A percentile compares a stretch with the other conserved stretches of the same genome.
Conservation (phyloP, 1,139 yeast species). For the Debaryomyces subglobosus region DNA sequence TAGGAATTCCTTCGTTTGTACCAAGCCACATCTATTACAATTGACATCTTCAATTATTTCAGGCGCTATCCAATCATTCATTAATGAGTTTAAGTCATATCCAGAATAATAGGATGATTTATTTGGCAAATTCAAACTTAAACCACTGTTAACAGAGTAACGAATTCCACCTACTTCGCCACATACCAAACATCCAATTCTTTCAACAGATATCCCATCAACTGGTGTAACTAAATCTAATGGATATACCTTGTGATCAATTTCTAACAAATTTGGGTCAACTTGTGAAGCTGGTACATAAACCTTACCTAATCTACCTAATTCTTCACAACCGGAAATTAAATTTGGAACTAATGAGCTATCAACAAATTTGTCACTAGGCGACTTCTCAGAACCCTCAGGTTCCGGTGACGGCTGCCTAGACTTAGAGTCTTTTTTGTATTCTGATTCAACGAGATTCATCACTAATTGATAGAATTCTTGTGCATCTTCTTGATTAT, state of each 20-base stretch:
- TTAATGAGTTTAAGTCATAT: conserved; percentile 56
- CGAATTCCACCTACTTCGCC: conserved; percentile 94
- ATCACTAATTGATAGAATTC: conserved; percentile 86
- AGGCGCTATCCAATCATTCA: conserved; percentile 74
- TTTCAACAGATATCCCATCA: conserved; percentile 83
- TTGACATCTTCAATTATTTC: conserved; percentile 91
- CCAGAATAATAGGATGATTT: conserved; percentile 37
- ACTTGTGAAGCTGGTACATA: conserved; percentile 74
- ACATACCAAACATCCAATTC: conserved; percentile 86
- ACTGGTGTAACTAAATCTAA: conserved; percentile 78
- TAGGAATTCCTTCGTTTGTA: conserved; percentile 59
- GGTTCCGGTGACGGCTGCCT: conserved; percentile 26
- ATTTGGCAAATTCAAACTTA: conserved; percentile 67
- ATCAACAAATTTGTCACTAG: conserved; percentile 24
- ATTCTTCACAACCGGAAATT: conserved; percentile 50
- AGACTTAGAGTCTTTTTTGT: conserved; percentile 27
- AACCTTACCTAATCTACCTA: conserved; percentile 63
- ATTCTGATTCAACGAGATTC: conserved; percentile 72
- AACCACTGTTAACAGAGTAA: conserved; percentile 77
- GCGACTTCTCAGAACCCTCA: conserved; percentile 17
- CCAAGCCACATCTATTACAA: conserved; percentile 86
- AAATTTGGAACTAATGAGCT: conserved; percentile 24
- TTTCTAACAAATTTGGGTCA: conserved; percentile 59
- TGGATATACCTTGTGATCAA: conserved; percentile 48
- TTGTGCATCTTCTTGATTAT: conserved; percentile 94